phyloP scores from a whole-genome alignment of 2,329 filamentous ascomycete species.

The Hymenoscyphus fructigenus region DNA sequence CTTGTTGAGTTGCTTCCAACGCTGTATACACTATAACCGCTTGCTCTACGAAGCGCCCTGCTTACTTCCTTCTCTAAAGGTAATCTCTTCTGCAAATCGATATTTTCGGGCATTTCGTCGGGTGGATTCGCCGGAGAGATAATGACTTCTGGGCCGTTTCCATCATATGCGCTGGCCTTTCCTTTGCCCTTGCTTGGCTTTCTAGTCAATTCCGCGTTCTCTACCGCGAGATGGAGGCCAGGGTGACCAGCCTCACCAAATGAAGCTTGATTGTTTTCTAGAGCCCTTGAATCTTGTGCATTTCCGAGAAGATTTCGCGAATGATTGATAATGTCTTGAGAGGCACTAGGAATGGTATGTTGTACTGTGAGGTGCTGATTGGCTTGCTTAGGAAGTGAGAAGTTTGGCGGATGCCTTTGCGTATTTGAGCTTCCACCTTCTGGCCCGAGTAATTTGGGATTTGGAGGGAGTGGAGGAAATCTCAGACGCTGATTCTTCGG shows the following conservation, averaged over 20 bases:
- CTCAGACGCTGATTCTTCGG: not conserved
- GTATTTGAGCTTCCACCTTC: not conserved
- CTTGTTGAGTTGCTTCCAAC: constrained; percentile 26
- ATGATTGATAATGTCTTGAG: not conserved
- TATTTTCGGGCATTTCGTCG: constrained; percentile 9
- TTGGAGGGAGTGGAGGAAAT: not conserved
- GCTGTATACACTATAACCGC: constrained; percentile 30
- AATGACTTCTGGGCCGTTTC: constrained; percentile 14
- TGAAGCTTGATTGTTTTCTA: not conserved
- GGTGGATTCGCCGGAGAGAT: constrained; percentile 16
- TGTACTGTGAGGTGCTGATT: not conserved
- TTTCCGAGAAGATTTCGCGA: not conserved
- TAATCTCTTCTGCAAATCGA: constrained; percentile 12
- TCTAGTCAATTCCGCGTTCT: not conserved
- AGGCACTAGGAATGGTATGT: not conserved
- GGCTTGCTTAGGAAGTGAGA: constrained; percentile 5
- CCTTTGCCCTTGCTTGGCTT: not conserved
- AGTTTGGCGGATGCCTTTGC: not conserved
- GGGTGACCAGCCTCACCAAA: not conserved
- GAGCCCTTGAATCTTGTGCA: not conserved
- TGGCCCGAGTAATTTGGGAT: not conserved
- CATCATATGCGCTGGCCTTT: constrained; percentile 15
- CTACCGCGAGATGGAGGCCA: not conserved
- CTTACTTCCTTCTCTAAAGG: constrained; percentile 35
- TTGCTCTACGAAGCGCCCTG: constrained; percentile 31